A percentile compares a stretch with the other conserved stretches of the same genome.
These are phyloP conservation scores for Pseudogymnoascus sp. DNA, from an alignment of 2,329 filamentous ascomycete species.

Conservation along the genomic window DNA sequence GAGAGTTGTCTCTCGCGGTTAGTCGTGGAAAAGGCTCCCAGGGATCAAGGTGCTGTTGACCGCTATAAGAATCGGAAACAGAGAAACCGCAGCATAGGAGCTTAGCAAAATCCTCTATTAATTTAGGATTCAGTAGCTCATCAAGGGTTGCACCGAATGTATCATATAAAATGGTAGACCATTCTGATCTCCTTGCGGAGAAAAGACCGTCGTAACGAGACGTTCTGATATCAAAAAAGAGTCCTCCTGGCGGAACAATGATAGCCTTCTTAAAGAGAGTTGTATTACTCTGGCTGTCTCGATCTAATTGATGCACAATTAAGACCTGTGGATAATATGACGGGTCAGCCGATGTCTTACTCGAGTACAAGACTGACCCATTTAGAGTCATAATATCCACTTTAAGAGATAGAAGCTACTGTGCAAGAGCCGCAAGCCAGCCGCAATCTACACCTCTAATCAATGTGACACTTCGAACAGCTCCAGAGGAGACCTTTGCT, in stretches of 20 bases:
- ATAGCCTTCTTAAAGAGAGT: background rate
- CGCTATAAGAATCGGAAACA: background rate
- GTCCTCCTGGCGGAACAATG: background rate
- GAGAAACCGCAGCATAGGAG: background rate
- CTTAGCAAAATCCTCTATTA: background rate
- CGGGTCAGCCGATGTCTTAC: background rate
- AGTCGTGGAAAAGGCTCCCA: background rate
- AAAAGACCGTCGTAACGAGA: background rate
- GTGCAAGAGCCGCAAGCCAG: conserved; percentile 19
- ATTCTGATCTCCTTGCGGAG: background rate
- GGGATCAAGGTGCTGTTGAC: background rate
- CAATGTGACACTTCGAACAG: conserved; percentile 13
- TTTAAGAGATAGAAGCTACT: conserved; percentile 15
- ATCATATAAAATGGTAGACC: background rate
- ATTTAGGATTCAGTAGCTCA: background rate
- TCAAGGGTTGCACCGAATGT: background rate
- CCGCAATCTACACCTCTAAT: conserved; percentile 15
- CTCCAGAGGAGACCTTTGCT: conserved; percentile 8
- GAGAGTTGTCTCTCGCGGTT: background rate
- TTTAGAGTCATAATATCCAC: conserved; percentile 7
- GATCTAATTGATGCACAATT: background rate
- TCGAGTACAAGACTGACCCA: background rate
- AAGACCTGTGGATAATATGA: background rate
- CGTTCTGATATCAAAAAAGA: background rate
- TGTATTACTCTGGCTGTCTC: background rate